Base-by-base conservation (phyloP, 768 basidiomycete species). In the Porphyrellus cyaneotinctus region DNA sequence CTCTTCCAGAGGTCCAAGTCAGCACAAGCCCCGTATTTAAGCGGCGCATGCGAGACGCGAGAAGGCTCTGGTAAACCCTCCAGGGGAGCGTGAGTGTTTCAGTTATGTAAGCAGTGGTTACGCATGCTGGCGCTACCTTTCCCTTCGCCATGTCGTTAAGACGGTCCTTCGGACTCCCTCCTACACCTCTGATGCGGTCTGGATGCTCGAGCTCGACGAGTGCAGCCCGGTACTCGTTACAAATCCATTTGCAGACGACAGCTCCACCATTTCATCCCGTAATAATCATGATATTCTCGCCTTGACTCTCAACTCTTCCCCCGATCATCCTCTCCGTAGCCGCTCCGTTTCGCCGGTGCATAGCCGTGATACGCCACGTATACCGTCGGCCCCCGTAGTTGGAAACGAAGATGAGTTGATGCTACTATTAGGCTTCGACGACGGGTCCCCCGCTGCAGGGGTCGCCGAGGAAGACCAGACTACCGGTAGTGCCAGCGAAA, bases 171-270 rank as follows among this genome's bases (percentile, higher is more conserved):
- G n/a, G n/a, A n/a, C n/a, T 28, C 28, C 2, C 20, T 57, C 36
- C 33, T 51, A 42, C 48, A 43, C 51, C 47, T 54, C 58, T 61
- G 1, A 64, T 66, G 65, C 24, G 43, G 38, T 41, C 47, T 69
- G 67, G 51, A 69, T 70, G 68, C 63, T 45, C 44, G 31, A 59
- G 52, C 39, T 58, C 45, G 65, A 58, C 58, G 59, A 60, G 59
- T 59, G 44, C 59, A 14, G 58, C 49, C 61, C 54, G 53, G 38
- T 56, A 56, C 63, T 64, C 58, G 59, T 65, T 47, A 48, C 43
- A 26, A 58, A 53, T 30, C 51, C 49, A 1, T 59, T 63, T 42
- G 8, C 48, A 26, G 57, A 59, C 43, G 50, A 53, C 43, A 30
- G 6, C 6, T n/a, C 36, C 7, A 13, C 42, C 20, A 35, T 15